Percentiles rank a stretch among this genome's conserved stretches.
These are phyloP conservation scores for Pascua sp. DNA, from an alignment of 1,284 basidiomycete species.

Conservation along the genomic window DNA sequence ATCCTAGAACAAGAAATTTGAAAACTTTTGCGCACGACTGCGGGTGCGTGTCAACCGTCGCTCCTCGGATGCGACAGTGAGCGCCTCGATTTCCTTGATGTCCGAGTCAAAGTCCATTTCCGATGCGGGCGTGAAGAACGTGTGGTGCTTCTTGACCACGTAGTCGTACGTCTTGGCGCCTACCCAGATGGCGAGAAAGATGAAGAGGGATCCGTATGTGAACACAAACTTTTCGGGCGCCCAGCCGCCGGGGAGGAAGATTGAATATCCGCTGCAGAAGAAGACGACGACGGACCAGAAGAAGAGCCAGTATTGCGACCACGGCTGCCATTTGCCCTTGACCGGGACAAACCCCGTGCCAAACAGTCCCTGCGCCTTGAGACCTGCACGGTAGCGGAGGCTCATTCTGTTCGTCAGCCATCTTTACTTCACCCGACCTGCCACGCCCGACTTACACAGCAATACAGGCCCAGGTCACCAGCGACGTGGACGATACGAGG, in stretches of 20 bases:
- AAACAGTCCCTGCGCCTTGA: constrained; percentile 29
- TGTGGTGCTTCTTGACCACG: constrained; percentile 18
- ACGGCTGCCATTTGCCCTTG: constrained; percentile 21
- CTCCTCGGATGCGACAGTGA: constrained; percentile 22
- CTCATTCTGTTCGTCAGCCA: constrained; percentile 20
- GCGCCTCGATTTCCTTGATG: constrained; percentile 23
- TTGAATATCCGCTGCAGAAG: constrained; percentile 21
- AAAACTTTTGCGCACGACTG: constrained; percentile 12
- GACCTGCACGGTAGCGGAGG: constrained; percentile 30
- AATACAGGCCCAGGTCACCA: constrained; percentile 34
- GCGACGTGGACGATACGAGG: constrained; percentile 14
- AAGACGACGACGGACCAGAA: constrained; percentile 24
- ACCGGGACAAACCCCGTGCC: constrained; percentile 13
- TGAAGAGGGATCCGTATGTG: constrained; percentile 33
- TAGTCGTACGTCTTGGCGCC: constrained; percentile 27
- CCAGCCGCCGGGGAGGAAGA: constrained; percentile 18
- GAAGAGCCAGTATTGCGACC: constrained; percentile 25
- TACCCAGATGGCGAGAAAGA: constrained; percentile 34
- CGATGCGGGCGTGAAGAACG: constrained; percentile 12
- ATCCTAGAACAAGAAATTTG: constrained; percentile 20
- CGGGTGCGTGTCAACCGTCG: constrained; percentile 13
- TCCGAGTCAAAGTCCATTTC: constrained; percentile 26
- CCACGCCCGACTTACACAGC: not conserved
- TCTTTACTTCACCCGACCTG: too few species aligned
- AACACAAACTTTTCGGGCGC: constrained; percentile 1